These are phyloP conservation scores for Termitomyces titanicus DNA, from an alignment of 768 basidiomycete genomes.

Conservation along the genomic window DNA sequence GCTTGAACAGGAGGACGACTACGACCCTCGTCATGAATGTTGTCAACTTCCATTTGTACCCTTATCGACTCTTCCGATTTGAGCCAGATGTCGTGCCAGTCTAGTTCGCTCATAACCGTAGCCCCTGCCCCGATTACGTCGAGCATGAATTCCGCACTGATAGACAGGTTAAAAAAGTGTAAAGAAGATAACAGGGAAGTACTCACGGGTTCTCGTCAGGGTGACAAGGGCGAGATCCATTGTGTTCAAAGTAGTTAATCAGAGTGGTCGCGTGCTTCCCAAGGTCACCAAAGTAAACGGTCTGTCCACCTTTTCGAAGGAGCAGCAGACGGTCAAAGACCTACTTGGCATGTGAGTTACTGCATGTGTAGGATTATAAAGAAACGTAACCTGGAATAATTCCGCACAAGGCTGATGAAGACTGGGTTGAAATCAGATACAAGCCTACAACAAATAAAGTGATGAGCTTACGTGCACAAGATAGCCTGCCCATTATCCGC, in stretches of 20 bases:
- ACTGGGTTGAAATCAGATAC: conserved; percentile 18
- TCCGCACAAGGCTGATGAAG: conserved; percentile 77
- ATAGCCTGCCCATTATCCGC: conserved; percentile 85
- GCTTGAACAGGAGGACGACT: conserved; percentile 34
- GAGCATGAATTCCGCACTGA: conserved; percentile 60
- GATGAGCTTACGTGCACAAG: conserved; percentile 66
- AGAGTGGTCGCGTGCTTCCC: conserved; percentile 60
- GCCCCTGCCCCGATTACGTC: conserved; percentile 76
- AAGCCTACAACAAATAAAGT: not conserved
- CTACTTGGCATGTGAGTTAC: conserved; percentile 14
- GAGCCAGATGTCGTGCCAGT: conserved; percentile 62
- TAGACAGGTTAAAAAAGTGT: not conserved
- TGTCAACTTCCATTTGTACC: conserved; percentile 36
- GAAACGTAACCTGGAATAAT: conserved; percentile 56
- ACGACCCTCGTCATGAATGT: conserved; percentile 46
- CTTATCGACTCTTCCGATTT: conserved; percentile 41
- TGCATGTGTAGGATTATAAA: not conserved
- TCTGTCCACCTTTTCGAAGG: conserved; percentile 71
- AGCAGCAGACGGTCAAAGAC: conserved; percentile 75
- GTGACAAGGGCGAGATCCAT: conserved; percentile 61
- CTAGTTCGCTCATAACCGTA: conserved; percentile 45
- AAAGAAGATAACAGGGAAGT: not conserved
- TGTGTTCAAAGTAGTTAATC: conserved; percentile 70
- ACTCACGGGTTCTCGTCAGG: conserved; percentile 70
- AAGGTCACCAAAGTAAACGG: conserved; percentile 71